Base-by-base conservation (phyloP, 306 rosid species). In the Adenanthera pavonina region DNA sequence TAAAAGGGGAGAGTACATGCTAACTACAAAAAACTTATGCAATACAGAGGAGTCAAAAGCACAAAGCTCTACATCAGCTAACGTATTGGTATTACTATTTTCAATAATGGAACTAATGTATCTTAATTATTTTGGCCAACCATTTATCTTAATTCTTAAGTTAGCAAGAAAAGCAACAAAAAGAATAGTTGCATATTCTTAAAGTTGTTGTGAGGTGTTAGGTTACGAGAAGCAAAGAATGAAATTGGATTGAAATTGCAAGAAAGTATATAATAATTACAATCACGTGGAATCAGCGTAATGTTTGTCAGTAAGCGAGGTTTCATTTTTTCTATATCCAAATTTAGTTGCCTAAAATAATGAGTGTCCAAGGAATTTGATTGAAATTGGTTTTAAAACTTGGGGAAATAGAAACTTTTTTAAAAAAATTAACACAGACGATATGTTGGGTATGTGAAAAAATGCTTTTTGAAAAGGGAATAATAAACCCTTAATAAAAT, bases 211-310 rank as follows among this genome's bases (percentile, higher is more conserved):
- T 68, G 17, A 43, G 8, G 30, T 41, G 72, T 68, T 68, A 43
- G 53, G 10, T n/a, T 41, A 16, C 10, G 52, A 43, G 73, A 68
- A 68, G 73, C 34, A 68, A 41, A 30, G 53, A n/a, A 68, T 68
- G 73, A 10, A 67, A 40, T 16, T 7, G 49, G 14, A 46, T 6
- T 25, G 19, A 71, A 15, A 30, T 3, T 44, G 56, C 56, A 69
- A 69, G 33, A 69, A 41, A 36, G 44, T 19, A 65, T 44, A 12
- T 12, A 20, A 20, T 25, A 7, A 15, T 46, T 6, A 44, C 40
- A 69, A 69, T 47, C 74, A 5, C 11, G 6, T 46, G 56, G 52
- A 69, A 19, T 25, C 36, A 20, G 16, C 6, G 11, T 3, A 46
- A 20, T 20, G 57, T 5, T 20, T 16, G 33, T 61, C 68, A 61